Evolutionary conservation across 2,329 filamentous ascomycete species (phyloP).

Genomic region (Bipolaris oryzae): DNA sequence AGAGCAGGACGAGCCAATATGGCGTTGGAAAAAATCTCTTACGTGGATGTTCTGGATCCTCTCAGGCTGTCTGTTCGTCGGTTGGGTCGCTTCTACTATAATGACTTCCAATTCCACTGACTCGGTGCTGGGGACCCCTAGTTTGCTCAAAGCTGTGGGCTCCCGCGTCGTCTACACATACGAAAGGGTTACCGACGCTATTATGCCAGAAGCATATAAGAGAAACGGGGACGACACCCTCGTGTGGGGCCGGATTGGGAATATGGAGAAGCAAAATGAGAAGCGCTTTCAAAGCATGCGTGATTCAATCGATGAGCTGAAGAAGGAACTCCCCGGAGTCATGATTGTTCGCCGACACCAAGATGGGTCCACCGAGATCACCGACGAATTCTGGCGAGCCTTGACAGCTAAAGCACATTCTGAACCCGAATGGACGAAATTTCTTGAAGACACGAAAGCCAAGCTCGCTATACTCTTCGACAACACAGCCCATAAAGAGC

Average conservation of each 20-base stretch:
- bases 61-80: slow-evolving; percentile 5
- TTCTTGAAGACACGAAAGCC: slow-evolving; percentile 61
- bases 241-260: slow-evolving; percentile 28
- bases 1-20: slow-evolving; percentile 23
- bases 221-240: slow-evolving; percentile 19
- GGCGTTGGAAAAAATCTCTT: slow-evolving; percentile 19
- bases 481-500: slow-evolving; percentile 7
- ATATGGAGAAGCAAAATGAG: slow-evolving; percentile 18
- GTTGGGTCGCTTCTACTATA: slow-evolving; percentile 3
- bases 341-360: slow-evolving; percentile 62
- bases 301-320: slow-evolving; percentile 24
- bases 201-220: slow-evolving; percentile 21
- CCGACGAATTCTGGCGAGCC: slow-evolving; percentile 69
- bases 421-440: slow-evolving; percentile 55
- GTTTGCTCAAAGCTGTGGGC: slow-evolving; percentile 19
- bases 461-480: slow-evolving; percentile 39
- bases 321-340: slow-evolving; percentile 57
- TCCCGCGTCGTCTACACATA: slow-evolving; percentile 24
- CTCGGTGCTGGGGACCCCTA: slow-evolving; percentile 12
- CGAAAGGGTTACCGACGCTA: slow-evolving; percentile 21
- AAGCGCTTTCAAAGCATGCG: slow-evolving; percentile 21
- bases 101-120: slow-evolving; percentile 7
- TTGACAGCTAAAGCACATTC: slow-evolving; percentile 60
- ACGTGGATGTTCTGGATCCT: slow-evolving; percentile 20
- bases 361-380: slow-evolving; percentile 61